Conservation (phyloP, 208 protist genomes). For the Paratrypanosoma confusum region DNA sequence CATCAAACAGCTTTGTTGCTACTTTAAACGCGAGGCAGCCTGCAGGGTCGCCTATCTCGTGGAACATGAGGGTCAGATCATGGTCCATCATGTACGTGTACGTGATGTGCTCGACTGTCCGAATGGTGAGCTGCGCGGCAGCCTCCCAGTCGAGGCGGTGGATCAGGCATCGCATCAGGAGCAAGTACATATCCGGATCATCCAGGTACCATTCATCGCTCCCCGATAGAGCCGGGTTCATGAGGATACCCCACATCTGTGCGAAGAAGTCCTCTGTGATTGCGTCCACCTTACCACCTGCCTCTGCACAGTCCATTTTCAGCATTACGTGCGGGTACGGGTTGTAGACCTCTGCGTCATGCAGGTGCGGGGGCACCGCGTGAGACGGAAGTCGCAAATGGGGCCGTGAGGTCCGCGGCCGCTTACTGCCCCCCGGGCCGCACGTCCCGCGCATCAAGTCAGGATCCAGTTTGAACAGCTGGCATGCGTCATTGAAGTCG, state of each 20-base stretch:
- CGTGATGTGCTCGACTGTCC: conserved; percentile 50
- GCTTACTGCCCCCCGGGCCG: neutral
- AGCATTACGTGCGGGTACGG: conserved; percentile 63
- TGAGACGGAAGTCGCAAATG: conserved; percentile 2
- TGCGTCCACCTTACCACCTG: conserved; percentile 5
- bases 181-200: conserved; percentile 74
- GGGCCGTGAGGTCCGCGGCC: conserved; percentile 7
- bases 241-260: conserved; percentile 57
- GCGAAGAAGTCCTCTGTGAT: conserved; percentile 60
- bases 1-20: conserved; percentile 80
- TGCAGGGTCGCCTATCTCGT: conserved; percentile 71
- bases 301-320: conserved; percentile 13
- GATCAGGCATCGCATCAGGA: conserved; percentile 65
- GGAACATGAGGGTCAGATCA: conserved; percentile 68
- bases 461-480: too few species aligned
- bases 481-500: conserved; percentile 59
- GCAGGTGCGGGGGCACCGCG: conserved; percentile 29
- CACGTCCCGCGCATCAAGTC: too few species aligned
- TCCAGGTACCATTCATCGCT: conserved; percentile 69
- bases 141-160: conserved; percentile 82
- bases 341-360: conserved; percentile 68
- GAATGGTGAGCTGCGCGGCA: conserved; percentile 60
- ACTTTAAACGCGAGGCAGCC: conserved; percentile 81
- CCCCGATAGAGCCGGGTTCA: conserved; percentile 48
- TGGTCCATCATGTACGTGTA: conserved; percentile 84